These are phyloP conservation scores for Leccinum rimulosum DNA, from an alignment of 768 basidiomycete genomes.

Conservation along the genomic window DNA sequence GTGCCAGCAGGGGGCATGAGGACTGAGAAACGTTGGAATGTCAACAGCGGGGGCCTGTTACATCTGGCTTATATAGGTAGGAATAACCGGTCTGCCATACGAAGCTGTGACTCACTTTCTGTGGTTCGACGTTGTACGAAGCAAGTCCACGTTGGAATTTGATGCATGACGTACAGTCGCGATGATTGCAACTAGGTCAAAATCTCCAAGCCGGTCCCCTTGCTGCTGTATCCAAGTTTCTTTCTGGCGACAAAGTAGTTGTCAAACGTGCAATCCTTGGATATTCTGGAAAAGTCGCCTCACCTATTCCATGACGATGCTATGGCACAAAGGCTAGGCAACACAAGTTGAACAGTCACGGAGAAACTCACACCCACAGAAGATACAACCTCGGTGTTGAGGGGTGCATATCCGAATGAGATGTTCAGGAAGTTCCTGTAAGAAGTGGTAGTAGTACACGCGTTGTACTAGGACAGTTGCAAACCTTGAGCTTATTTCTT, in stretches of 20 bases:
- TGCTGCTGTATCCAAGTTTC: not conserved
- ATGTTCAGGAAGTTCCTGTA: too few species aligned
- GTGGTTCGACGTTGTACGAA: not conserved
- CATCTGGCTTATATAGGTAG: slow-evolving; percentile 13
- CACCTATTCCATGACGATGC: not conserved
- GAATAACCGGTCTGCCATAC: too few species aligned
- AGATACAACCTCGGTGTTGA: too few species aligned
- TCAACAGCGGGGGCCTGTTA: not conserved
- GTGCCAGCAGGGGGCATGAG: not conserved
- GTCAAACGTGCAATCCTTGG: not conserved
- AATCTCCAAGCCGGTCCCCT: not conserved
- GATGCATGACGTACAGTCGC: not conserved
- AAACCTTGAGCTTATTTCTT: too few species aligned
- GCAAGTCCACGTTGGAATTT: not conserved
- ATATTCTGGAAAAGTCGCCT: not conserved
- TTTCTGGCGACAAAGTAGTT: not conserved
- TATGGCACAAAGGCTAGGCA: not conserved
- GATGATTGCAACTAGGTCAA: not conserved
- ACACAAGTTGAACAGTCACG: not conserved
- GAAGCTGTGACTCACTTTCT: slow-evolving; percentile 6
- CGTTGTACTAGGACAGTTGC: too few species aligned
- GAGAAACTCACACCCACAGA: too few species aligned
- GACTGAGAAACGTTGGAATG: not conserved
- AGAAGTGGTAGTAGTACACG: too few species aligned
- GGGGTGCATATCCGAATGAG: too few species aligned